These are phyloP conservation scores for Sporothrix protearum DNA, from an alignment of 2,329 filamentous ascomycete genomes.

Conservation along the genomic window DNA sequence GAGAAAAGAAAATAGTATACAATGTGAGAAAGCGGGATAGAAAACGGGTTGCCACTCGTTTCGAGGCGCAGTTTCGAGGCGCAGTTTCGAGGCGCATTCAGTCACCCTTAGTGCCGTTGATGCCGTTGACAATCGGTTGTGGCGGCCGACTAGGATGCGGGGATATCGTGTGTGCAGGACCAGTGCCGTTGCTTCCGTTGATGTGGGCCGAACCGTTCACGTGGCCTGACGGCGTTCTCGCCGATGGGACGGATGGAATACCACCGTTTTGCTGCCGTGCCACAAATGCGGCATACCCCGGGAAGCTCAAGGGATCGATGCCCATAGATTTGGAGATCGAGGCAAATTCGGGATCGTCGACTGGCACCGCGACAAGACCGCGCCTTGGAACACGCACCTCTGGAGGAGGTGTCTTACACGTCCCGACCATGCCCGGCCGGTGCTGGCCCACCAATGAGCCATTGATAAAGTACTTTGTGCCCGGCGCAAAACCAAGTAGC, in stretches of 20 bases:
- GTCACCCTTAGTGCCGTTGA: conserved; percentile 27
- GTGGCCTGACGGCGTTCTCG: not conserved
- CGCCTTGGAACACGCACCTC: conserved; percentile 55
- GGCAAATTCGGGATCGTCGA: conserved; percentile 56
- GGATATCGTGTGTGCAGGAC: not conserved
- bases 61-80: too few species aligned
- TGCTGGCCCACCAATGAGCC: conserved; percentile 53
- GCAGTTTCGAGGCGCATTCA: not conserved
- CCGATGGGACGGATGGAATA: conserved; percentile 34
- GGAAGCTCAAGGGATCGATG: conserved; percentile 46
- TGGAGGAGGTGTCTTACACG: conserved; percentile 53
- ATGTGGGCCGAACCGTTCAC: not conserved
- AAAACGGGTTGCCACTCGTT: not conserved
- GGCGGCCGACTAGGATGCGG: not conserved
- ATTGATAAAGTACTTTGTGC: conserved; percentile 57
- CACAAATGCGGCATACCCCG: conserved; percentile 43
- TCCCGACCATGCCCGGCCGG: conserved; percentile 44
- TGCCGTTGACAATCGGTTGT: conserved; percentile 30
- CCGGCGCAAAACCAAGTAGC: conserved; percentile 53
- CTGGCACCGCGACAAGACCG: conserved; percentile 50
- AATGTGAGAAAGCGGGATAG: not conserved
- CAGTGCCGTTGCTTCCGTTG: not conserved
- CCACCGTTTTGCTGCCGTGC: conserved; percentile 47
- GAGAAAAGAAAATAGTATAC: not conserved
- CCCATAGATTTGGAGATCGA: conserved; percentile 56